Evolutionary conservation across 148 eudicot genomes (phyloP).

Genomic region (Rhododendron henanense): DNA sequence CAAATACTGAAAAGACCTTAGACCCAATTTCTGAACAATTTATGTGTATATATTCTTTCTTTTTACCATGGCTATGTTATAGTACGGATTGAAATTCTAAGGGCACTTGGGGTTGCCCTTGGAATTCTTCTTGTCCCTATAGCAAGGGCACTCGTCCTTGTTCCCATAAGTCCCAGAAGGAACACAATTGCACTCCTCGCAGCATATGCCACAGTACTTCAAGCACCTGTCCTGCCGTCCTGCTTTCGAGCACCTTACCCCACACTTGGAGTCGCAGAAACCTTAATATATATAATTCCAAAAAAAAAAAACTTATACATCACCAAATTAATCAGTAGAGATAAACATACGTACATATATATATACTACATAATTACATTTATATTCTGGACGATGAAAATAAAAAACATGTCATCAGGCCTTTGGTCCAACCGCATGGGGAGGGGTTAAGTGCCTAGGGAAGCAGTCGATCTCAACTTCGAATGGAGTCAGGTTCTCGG

Average conservation of each 20-base stretch:
- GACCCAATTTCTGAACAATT: not conserved
- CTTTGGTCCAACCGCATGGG: not conserved
- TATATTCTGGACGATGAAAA: not conserved
- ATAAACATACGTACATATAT: not conserved
- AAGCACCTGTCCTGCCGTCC: slow-evolving; percentile 27
- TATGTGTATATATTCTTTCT: not conserved
- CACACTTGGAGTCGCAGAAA: slow-evolving; percentile 38
- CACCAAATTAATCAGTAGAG: not conserved
- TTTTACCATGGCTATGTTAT: not conserved
- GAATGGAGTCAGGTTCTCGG: no score
- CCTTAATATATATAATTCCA: not conserved
- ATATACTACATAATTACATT: not conserved
- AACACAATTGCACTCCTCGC: slow-evolving; percentile 41
- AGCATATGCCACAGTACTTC: slow-evolving; percentile 41
- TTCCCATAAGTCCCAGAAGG: slow-evolving; percentile 60
- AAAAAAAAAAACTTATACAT: not conserved
- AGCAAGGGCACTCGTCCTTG: slow-evolving; percentile 68
- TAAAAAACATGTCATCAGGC: not conserved
- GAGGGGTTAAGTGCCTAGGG: no score
- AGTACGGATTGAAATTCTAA: not conserved
- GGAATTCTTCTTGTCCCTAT: slow-evolving; percentile 43
- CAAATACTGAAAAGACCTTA: not conserved
- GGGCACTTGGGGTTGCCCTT: slow-evolving; percentile 65
- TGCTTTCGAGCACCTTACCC: slow-evolving; percentile 36
- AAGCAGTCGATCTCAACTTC: no score